Evolutionary conservation across 176 grass and related monocot genomes (phyloP).

Genomic region (Eleusine coracana): DNA sequence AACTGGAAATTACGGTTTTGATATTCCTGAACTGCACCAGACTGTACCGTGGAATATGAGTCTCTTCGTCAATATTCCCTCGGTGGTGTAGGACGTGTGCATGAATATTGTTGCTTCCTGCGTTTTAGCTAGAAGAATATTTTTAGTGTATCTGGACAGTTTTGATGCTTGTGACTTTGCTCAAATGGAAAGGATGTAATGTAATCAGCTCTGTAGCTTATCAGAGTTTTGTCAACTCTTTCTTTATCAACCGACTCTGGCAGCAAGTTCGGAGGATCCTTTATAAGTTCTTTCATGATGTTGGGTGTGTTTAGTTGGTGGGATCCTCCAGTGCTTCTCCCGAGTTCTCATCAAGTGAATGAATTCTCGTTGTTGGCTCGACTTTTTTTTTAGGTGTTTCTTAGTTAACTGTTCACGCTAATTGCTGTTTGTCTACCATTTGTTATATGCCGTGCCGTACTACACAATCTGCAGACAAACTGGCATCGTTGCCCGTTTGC

Average conservation of each 20-base stretch:
- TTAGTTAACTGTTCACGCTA: not conserved
- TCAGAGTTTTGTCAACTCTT: not conserved
- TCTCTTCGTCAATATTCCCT: not conserved
- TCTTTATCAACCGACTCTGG: not conserved
- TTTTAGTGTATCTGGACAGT: not conserved
- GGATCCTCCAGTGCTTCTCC: not conserved
- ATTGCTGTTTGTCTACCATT: not conserved
- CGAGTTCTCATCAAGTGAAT: not conserved
- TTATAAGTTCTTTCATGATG: not conserved
- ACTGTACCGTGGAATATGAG: not conserved
- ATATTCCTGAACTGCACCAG: not conserved
- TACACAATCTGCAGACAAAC: too few relatives aligned
- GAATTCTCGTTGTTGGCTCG: not conserved
- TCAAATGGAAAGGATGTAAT: not conserved
- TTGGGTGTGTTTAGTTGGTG: too few relatives aligned
- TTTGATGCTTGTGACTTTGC: slow-evolving; percentile 6
- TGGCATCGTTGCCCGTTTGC: not conserved
- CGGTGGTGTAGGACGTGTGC: slow-evolving; percentile 9
- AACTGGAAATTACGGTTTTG: not conserved
- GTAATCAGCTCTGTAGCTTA: slow-evolving; percentile 13
- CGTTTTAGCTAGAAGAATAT: not conserved
- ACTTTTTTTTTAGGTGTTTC: not conserved
- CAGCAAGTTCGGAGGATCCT: not conserved
- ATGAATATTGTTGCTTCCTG: slow-evolving; percentile 16
- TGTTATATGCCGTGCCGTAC: not conserved